These are phyloP conservation scores for Macrolepiota albuminosa DNA, from an alignment of 768 basidiomycete species.

Conservation along the genomic window DNA sequence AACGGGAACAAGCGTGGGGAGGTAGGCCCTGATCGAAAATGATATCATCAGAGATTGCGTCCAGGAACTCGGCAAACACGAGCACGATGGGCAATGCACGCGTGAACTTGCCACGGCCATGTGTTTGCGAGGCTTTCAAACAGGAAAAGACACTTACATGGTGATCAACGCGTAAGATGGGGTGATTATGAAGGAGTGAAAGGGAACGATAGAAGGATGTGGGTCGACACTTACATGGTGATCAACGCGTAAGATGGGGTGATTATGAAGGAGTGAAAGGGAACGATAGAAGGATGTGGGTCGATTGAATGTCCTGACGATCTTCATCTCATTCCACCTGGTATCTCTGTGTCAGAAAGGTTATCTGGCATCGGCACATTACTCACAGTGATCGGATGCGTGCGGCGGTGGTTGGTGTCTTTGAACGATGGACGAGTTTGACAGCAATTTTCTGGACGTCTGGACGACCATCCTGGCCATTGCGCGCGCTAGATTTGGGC, in stretches of 20 bases:
- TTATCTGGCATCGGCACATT: background rate
- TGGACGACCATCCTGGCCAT: slow-evolving; percentile 28
- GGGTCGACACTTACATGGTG: slow-evolving; percentile 81
- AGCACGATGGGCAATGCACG: slow-evolving; percentile 2
- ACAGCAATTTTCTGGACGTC: slow-evolving; percentile 69
- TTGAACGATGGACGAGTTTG: slow-evolving; percentile 90
- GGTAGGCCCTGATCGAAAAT: slow-evolving; percentile 61
- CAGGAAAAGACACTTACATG: slow-evolving; percentile 54
- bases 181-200: slow-evolving; percentile 92
- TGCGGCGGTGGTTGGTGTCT: slow-evolving; percentile 80
- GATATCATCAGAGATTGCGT: slow-evolving; percentile 8
- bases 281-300: slow-evolving; percentile 88
- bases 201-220: slow-evolving; percentile 90
- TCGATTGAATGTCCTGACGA: slow-evolving; percentile 82
- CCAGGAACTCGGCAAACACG: slow-evolving; percentile 9
- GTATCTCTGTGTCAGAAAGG: slow-evolving; percentile 5
- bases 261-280: slow-evolving; percentile 92
- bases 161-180: slow-evolving; percentile 87
- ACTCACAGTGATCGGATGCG: slow-evolving; percentile 83
- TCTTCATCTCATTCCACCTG: slow-evolving; percentile 99
- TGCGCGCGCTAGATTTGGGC: slow-evolving; percentile 44
- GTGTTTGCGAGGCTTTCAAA: background rate
- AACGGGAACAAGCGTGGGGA: slow-evolving; percentile 84
- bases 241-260: slow-evolving; percentile 87
- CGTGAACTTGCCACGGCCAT: background rate